These are phyloP conservation scores for Areca catechu DNA, from an alignment of 176 grass and related monocot species.

Conservation along the genomic window DNA sequence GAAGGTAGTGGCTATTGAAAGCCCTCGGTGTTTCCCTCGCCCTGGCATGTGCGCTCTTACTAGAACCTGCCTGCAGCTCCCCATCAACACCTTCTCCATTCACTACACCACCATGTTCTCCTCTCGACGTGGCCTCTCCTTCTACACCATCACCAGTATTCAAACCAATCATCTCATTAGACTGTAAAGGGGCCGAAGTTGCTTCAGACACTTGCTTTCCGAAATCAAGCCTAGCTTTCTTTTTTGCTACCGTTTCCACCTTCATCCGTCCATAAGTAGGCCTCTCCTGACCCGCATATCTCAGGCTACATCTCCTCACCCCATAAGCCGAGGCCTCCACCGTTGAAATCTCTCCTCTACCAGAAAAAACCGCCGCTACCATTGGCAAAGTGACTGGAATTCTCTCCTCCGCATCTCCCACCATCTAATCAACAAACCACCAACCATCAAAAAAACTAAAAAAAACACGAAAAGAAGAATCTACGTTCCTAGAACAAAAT, in stretches of 20 bases:
- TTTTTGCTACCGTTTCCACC: neutral
- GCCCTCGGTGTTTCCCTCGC: slow-evolving; percentile 60
- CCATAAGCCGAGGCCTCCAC: neutral
- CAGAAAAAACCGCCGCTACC: slow-evolving; percentile 18
- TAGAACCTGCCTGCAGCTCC: neutral
- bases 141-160: neutral
- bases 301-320: slow-evolving; percentile 32
- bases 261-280: slow-evolving; percentile 14
- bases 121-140: neutral
- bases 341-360: slow-evolving; percentile 2
- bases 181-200: too few relatives aligned
- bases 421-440: neutral
- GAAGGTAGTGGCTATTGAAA: slow-evolving; percentile 71
- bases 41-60: slow-evolving; percentile 44
- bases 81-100: slow-evolving; percentile 11
- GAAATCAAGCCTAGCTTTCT: slow-evolving; percentile 13
- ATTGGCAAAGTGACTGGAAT: slow-evolving; percentile 23
- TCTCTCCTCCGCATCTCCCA: slow-evolving; percentile 6
- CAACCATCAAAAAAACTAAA: neutral
- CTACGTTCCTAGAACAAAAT: too few relatives aligned
- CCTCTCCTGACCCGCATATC: slow-evolving; percentile 17
- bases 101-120: neutral
- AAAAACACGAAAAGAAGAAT: neutral
- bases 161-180: neutral
- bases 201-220: neutral